phyloP scores from a whole-genome alignment of 2,329 filamentous ascomycete species.

The Erysiphe pulchra region DNA sequence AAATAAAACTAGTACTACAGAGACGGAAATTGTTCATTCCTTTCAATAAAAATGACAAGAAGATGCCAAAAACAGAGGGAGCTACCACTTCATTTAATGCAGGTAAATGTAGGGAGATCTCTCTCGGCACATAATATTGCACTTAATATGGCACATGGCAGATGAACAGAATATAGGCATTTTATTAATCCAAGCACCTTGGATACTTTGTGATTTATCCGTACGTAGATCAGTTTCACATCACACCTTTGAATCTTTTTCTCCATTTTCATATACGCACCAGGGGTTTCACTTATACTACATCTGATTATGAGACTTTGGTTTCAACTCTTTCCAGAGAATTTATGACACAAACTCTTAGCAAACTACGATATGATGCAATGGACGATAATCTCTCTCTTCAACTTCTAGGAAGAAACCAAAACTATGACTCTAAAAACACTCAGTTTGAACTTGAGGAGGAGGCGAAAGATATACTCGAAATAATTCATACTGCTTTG shows the following conservation, averaged over 20 bases:
- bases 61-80: neutral
- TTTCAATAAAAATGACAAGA: neutral
- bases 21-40: neutral
- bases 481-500: too few species aligned
- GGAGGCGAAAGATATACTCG: too few species aligned
- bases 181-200: neutral
- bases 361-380: neutral
- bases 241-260: neutral
- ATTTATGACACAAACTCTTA: neutral
- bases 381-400: neutral
- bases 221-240: neutral
- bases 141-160: neutral
- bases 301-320: neutral
- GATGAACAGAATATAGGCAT: neutral
- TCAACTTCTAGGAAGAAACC: too few species aligned
- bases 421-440: too few species aligned
- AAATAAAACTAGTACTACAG: neutral
- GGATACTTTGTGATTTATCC: neutral
- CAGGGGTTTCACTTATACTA: neutral
- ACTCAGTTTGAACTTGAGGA: too few species aligned
- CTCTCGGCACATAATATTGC: neutral
- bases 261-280: neutral
- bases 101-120: neutral
- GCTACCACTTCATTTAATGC: neutral
- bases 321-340: neutral